Evolutionary conservation across 495 filamentous ascomycete species (phyloP), one percentile per base, ranked within the genome.

Genomic region (Tuber umbilicatum): DNA sequence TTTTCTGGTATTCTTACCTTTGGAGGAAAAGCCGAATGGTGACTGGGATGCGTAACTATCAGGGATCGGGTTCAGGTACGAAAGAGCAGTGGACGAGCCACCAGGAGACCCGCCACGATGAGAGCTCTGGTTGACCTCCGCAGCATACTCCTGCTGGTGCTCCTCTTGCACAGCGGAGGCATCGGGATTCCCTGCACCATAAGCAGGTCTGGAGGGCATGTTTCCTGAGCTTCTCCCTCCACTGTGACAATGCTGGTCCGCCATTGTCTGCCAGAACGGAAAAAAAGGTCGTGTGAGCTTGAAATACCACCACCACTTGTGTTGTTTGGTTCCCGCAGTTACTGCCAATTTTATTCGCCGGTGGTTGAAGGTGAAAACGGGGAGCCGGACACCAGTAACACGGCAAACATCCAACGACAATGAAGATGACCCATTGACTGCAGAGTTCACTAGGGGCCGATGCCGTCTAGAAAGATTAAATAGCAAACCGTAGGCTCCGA

Each of bases 401-500:
- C 55, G 10, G 27, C 27, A 5, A 64, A 14, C 27, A 64, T 64
- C 55, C 55, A 64, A 35, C 55, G 35, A 64, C 55, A 1, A 64
- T 64, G 55, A 64, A 19, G 55, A 35, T 35, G 55, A 64, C 55
- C 55, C 55, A 64, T 64, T 64, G 55, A 64, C 55, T 31, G 55
- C 55, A 35, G 55, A 64, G 55, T 31, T 64, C 55, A 35, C 55
- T 9, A 17, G 55, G 27, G 55, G 31, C 55, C 55, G 55, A 64
- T 35, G 27, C 55, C 31, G 27, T 64, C 55, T 64, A n/a, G n/a
- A 64, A 64, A 64, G 55, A 35, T 64, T 64, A 64, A 64, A 64
- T 64, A 64, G 55, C 55, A 64, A 64, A 35, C 55, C 27, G 55
- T 19, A 64, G 19, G 55, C 27, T 64, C 55, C 12, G 17, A 17